Evolutionary conservation across 805 yeast genomes (phyloP).

Genomic region (Saturnispora ahearnii): DNA sequence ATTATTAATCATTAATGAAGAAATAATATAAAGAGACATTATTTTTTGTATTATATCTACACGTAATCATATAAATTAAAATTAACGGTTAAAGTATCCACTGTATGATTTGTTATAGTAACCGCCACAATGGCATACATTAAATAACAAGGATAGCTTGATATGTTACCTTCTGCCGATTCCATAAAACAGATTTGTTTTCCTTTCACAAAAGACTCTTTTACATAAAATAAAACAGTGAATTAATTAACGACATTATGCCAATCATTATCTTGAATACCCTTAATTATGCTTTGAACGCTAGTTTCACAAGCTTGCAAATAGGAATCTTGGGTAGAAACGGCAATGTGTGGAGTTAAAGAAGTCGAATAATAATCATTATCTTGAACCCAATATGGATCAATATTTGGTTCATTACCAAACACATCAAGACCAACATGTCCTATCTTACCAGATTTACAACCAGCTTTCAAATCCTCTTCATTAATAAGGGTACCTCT

Average conservation of each 20-base stretch:
- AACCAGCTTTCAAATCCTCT: constrained; percentile 50
- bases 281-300: constrained; percentile 44
- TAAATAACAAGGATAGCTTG: no score
- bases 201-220: no score
- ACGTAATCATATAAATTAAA: no score
- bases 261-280: constrained; percentile 28
- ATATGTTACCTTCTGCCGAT: no score
- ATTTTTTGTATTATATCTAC: no score
- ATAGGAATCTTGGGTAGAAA: constrained; percentile 51
- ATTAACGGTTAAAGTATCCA: no score
- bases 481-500: constrained; percentile 65
- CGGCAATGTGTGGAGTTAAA: constrained; percentile 65
- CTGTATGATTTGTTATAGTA: no score
- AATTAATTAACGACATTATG: constrained; percentile 8
- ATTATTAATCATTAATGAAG: no score
- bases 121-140: no score
- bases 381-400: constrained; percentile 10
- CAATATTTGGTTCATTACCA: constrained; percentile 50
- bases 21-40: no score
- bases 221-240: no score
- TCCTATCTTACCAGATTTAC: constrained; percentile 48
- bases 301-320: constrained; percentile 43
- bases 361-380: constrained; percentile 30
- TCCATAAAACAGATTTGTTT: no score
- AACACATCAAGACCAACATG: constrained; percentile 71